phyloP scores from a whole-genome alignment of 164 flowering plant species.

The Dillenia suffruticosa region DNA sequence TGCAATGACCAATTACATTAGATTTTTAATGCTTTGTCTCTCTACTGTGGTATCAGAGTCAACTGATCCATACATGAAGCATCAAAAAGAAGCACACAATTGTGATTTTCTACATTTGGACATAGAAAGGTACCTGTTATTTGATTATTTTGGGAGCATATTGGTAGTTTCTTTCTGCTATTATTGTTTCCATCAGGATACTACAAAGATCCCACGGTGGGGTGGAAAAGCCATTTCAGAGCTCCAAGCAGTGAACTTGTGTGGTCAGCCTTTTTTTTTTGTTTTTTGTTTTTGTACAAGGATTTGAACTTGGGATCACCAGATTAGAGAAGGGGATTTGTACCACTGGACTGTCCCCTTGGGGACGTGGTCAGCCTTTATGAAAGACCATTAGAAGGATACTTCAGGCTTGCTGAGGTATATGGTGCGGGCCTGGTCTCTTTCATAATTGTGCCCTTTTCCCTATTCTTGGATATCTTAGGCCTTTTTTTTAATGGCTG shows the following conservation, averaged over 20 bases:
- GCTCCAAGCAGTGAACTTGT: conserved; percentile 15
- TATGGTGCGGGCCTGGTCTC: conserved; percentile 1
- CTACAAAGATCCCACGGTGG: conserved; percentile 22
- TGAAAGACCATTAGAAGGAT: conserved; percentile 37
- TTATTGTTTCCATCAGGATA: too few relatives aligned
- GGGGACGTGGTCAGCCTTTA: conserved; percentile 29
- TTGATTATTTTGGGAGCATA: neutral
- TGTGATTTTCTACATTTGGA: conserved; percentile 15
- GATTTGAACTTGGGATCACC: too few relatives aligned
- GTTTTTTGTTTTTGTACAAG: too few relatives aligned
- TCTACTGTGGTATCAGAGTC: conserved; percentile 31
- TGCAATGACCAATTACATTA: neutral
- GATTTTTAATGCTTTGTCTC: conserved; percentile 8
- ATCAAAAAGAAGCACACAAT: conserved; percentile 20
- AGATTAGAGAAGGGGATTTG: too few relatives aligned
- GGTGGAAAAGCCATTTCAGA: conserved; percentile 19
- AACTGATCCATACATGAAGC: conserved; percentile 17
- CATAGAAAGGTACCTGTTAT: conserved; percentile 30
- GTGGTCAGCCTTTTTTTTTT: conserved; percentile 29
- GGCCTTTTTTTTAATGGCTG: neutral
- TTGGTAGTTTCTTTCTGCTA: neutral
- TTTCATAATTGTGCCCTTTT: neutral
- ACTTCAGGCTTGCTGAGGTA: conserved; percentile 49
- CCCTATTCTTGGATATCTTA: neutral
- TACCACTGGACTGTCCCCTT: too few relatives aligned